Evolutionary conservation across 73 alveolate genomes (phyloP).

Genomic region (Durusdinium trenchii): DNA sequence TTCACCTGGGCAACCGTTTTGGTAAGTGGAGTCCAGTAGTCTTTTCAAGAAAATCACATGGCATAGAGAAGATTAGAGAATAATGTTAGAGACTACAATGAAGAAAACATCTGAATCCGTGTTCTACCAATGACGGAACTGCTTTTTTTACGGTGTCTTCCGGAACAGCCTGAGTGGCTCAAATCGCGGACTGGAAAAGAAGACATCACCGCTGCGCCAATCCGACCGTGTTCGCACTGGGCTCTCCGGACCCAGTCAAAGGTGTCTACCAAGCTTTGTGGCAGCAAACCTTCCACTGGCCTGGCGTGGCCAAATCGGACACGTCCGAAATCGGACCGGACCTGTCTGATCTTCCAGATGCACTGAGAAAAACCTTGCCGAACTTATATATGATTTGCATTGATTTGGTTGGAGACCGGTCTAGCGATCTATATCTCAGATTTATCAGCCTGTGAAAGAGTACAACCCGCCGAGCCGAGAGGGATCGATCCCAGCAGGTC

Average conservation of each 20-base stretch:
- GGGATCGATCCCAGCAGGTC: too few relatives aligned
- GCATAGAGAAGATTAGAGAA: too few relatives aligned
- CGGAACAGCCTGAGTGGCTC: too few relatives aligned
- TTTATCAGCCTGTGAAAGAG: not conserved
- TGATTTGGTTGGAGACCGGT: not conserved
- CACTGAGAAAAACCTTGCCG: not conserved
- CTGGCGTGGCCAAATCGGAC: not conserved
- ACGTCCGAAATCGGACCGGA: not conserved
- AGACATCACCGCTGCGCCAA: not conserved
- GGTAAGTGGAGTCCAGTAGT: too few relatives aligned
- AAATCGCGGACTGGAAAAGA: too few relatives aligned
- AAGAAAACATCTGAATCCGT: too few relatives aligned
- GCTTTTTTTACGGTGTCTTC: not conserved
- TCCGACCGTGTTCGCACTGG: not conserved
- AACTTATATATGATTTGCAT: not conserved
- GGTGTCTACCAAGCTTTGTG: slow-evolving; percentile 11
- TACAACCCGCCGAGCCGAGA: too few relatives aligned
- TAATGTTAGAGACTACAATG: too few relatives aligned
- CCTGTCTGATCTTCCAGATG: not conserved
- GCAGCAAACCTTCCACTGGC: slow-evolving; percentile 52
- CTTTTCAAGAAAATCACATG: too few relatives aligned
- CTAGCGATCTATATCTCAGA: not conserved
- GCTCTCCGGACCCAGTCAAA: slow-evolving; percentile 39
- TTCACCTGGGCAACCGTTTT: too few relatives aligned
- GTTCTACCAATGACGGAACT: not conserved